Evolutionary conservation across 352 stramenopile genomes (phyloP), one percentile per base, ranked within the genome.

Genomic region (Globisporangium nunn): DNA sequence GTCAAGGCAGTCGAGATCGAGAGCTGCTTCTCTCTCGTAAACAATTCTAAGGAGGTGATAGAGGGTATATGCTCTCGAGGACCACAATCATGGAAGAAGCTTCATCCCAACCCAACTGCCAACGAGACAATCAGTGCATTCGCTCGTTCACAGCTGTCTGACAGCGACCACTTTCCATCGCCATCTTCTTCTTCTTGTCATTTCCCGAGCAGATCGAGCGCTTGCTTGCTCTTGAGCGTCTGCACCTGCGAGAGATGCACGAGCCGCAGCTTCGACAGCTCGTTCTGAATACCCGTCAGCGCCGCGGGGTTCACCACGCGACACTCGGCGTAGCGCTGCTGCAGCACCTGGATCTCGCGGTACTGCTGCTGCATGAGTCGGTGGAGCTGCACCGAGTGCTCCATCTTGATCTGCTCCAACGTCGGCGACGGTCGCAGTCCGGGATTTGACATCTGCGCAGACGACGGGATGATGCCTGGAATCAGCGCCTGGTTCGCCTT

Each of bases 291-390:
- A 8, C 78, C 78, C 17, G 81, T 72, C 30, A 93, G 62, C n/a
- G 84, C 81, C 2, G 77, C 70, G 1, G 84, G 81, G 54, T 93
- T 87, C 41, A 79, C 68, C 6, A 91, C 55, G 1, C 84, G 70
- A 49, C 78, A 88, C 50, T 93, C 84, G 17, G 81, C 84, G 65
- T 93, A 90, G 33, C 86, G 79, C 53, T 93, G 83, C 68, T 93
- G 84, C 29, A 93, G 59, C 7, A 89, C 78, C 44, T 93, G 84
- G 50, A 93, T 93, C 63, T 93, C 84, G 35, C 81, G 79, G 54
- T 91, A 93, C 66, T 93, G 84, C 50, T 93, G 78, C 59, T 93
- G 84, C 81, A 93, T 93, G 39, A 93, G 68, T 0, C 84, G 81
- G 60, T 93, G 84, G 45, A 93, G 62, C 63, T 93, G 84, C 60